Evolutionary conservation across 148 eudicot species (phyloP).

Genomic region (Amaranthus hypochondriacus): DNA sequence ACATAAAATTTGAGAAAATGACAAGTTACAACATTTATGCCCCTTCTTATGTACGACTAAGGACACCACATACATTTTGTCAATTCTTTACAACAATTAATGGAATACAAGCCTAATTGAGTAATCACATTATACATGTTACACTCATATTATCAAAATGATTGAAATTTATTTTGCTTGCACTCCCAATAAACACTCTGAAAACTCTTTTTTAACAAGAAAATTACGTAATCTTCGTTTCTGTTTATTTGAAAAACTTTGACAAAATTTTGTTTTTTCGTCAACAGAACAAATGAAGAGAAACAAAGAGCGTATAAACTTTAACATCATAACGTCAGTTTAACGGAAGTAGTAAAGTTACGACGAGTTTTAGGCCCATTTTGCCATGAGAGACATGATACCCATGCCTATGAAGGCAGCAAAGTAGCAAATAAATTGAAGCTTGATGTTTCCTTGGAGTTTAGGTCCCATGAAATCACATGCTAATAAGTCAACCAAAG

Average conservation of each 20-base stretch:
- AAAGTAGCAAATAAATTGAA: conserved; percentile 35
- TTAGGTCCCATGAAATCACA: conserved; percentile 50
- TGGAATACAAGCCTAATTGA: background rate
- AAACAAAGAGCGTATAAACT: background rate
- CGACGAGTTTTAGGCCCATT: conserved; percentile 37
- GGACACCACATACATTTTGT: background rate
- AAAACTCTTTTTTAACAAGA: too few relatives aligned
- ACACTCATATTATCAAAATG: too few relatives aligned
- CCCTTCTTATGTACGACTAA: background rate
- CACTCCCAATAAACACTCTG: too few relatives aligned
- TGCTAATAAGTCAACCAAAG: conserved; percentile 53
- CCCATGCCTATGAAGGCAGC: conserved; percentile 49
- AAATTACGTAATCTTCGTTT: too few relatives aligned
- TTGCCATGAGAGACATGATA: conserved; percentile 60
- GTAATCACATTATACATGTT: too few relatives aligned
- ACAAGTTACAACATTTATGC: background rate
- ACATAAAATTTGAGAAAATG: background rate
- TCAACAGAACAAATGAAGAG: background rate
- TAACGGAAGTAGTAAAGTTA: background rate
- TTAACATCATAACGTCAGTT: background rate
- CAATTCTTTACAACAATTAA: background rate
- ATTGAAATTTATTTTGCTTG: too few relatives aligned
- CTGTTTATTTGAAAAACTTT: too few relatives aligned
- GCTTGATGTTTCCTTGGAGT: conserved; percentile 44
- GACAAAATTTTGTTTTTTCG: too few relatives aligned